Percentiles rank a stretch among this genome's conserved stretches.
phyloP scores from a whole-genome alignment of 768 basidiomycete species.

The Lyophyllum shimeji region DNA sequence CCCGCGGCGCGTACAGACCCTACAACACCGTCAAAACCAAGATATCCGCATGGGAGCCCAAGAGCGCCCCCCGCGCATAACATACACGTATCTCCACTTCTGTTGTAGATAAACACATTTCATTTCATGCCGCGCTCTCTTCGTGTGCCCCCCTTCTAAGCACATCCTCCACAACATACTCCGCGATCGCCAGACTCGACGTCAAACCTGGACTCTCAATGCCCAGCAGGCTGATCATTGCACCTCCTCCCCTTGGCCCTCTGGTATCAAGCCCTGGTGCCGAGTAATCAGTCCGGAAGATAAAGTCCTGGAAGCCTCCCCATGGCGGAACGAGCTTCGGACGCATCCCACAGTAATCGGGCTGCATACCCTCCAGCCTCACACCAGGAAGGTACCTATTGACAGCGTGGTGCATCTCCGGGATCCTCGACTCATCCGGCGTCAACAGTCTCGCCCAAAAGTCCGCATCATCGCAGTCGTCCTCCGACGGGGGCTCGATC shows the following conservation, averaged over 20 bases:
- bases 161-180: slow-evolving; percentile 70
- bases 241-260: slow-evolving; percentile 27
- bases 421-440: slow-evolving; percentile 59
- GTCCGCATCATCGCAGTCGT: slow-evolving; percentile 52
- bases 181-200: slow-evolving; percentile 82
- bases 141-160: slow-evolving; percentile 26
- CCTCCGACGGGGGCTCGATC: slow-evolving; percentile 55
- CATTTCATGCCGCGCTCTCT: slow-evolving; percentile 3
- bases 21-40: slow-evolving; percentile 90
- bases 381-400: slow-evolving; percentile 71
- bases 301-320: slow-evolving; percentile 84
- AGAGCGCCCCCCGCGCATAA: slow-evolving; percentile 48
- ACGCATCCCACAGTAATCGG: slow-evolving; percentile 84
- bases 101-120: slow-evolving; percentile 9
- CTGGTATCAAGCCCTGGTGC: slow-evolving; percentile 21
- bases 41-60: slow-evolving; percentile 82
- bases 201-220: slow-evolving; percentile 95
- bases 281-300: slow-evolving; percentile 65
- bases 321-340: slow-evolving; percentile 81
- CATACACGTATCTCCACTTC: slow-evolving; percentile 1
- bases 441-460: slow-evolving; percentile 75
- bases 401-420: slow-evolving; percentile 73
- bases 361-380: slow-evolving; percentile 55
- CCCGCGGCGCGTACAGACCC: slow-evolving; percentile 83
- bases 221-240: slow-evolving; percentile 83